Percentiles rank a stretch among this genome's conserved stretches.
Conservation (phyloP, 768 basidiomycete species). For the Termitomyces sp. region DNA sequence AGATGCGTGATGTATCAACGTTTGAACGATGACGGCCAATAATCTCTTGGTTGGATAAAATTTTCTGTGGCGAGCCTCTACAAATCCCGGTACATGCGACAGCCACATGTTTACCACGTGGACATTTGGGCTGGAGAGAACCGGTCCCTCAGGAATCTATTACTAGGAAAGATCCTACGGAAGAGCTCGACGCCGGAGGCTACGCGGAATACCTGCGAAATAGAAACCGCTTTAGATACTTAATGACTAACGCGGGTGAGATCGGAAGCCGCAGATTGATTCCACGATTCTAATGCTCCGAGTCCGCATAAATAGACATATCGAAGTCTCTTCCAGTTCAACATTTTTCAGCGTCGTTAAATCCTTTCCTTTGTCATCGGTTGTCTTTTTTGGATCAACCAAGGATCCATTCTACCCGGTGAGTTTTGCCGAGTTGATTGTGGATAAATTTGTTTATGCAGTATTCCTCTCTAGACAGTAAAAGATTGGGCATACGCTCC, state of each 20-base stretch:
- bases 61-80: background rate
- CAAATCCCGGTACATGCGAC: slow-evolving; percentile 14
- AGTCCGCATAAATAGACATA: slow-evolving; percentile 24
- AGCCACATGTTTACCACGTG: slow-evolving; percentile 34
- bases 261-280: slow-evolving; percentile 31
- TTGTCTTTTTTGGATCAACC: background rate
- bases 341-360: slow-evolving; percentile 9
- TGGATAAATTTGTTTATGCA: background rate
- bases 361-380: background rate
- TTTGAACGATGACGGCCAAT: background rate
- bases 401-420: slow-evolving; percentile 1
- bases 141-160: background rate
- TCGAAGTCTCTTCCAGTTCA: slow-evolving; percentile 22
- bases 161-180: background rate
- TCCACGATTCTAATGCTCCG: slow-evolving; percentile 29
- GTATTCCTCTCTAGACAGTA: background rate
- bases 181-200: slow-evolving; percentile 4
- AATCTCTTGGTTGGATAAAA: background rate
- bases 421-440: background rate
- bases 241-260: slow-evolving; percentile 28
- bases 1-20: background rate
- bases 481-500: slow-evolving; percentile 12
- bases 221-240: slow-evolving; percentile 10
- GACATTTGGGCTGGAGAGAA: slow-evolving; percentile 9
- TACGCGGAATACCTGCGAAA: slow-evolving; percentile 6